phyloP scores from a whole-genome alignment of 2,329 filamentous ascomycete species.

The Sphaerulina musiva region DNA sequence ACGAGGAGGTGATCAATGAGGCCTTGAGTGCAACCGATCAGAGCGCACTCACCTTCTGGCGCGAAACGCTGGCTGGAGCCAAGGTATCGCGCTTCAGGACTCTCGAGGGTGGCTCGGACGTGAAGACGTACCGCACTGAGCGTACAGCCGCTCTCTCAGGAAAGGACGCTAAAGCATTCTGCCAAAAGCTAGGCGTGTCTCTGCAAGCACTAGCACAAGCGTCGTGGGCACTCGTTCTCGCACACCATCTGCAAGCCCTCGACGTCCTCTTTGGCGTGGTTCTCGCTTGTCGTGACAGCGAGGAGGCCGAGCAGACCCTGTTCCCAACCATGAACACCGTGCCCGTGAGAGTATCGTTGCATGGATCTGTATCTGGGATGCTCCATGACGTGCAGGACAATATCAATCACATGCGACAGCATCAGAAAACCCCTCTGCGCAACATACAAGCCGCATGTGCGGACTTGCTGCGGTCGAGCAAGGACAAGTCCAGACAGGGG shows the following conservation, averaged over 20 bases:
- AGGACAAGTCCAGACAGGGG: slow-evolving; percentile 30
- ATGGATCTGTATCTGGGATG: slow-evolving; percentile 60
- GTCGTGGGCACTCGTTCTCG: slow-evolving; percentile 66
- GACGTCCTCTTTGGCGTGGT: slow-evolving; percentile 80
- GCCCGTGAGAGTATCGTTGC: slow-evolving; percentile 63
- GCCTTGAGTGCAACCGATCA: slow-evolving; percentile 46
- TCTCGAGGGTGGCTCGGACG: slow-evolving; percentile 21
- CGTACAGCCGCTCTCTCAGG: slow-evolving; percentile 40
- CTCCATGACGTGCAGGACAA: slow-evolving; percentile 67
- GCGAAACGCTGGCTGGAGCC: slow-evolving; percentile 54
- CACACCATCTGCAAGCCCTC: slow-evolving; percentile 55
- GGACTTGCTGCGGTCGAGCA: slow-evolving; percentile 2
- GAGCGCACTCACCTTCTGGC: slow-evolving; percentile 61
- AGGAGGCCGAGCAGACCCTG: slow-evolving; percentile 59
- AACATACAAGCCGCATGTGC: slow-evolving; percentile 52
- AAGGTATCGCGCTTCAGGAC: slow-evolving; percentile 37
- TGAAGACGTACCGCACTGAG: slow-evolving; percentile 42
- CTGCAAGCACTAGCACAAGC: slow-evolving; percentile 70
- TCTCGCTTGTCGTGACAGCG: slow-evolving; percentile 74
- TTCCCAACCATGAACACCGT: slow-evolving; percentile 95
- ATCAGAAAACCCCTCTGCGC: slow-evolving; percentile 71
- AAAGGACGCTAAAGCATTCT: slow-evolving; percentile 50
- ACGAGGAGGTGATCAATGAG: slow-evolving; percentile 50
- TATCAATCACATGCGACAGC: slow-evolving; percentile 58
- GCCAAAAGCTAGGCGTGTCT: slow-evolving; percentile 61